A percentile compares a stretch with the other conserved stretches of the same genome.
Conservation (phyloP, 495 filamentous ascomycete genomes). For the Venustampulla echinocandica region DNA sequence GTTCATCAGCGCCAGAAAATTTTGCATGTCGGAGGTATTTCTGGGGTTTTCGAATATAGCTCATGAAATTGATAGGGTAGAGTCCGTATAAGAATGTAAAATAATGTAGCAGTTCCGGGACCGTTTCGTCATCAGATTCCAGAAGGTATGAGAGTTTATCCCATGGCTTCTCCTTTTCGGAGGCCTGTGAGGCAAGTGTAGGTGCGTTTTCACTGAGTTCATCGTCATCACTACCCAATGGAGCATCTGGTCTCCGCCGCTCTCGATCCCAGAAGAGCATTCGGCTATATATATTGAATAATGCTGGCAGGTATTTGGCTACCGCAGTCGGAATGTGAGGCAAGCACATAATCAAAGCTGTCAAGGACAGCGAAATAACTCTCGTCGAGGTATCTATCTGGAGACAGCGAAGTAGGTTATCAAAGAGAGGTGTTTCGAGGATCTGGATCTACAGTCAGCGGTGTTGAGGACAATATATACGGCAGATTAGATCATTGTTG, state of each 20-base stretch:
- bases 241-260: constrained; percentile 4
- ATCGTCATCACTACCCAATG: constrained; percentile 3
- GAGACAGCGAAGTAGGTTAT: constrained; percentile 57
- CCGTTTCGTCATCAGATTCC: constrained; percentile 47
- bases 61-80: constrained; percentile 72
- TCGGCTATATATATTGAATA: constrained; percentile 69
- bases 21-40: constrained; percentile 57
- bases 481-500: too few species aligned
- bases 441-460: constrained; percentile 27
- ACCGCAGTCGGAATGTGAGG: constrained; percentile 64
- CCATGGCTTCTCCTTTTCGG: constrained; percentile 35
- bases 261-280: constrained; percentile 64
- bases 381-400: constrained; percentile 63
- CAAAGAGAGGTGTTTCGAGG: constrained; percentile 55
- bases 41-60: constrained; percentile 67
- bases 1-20: constrained; percentile 52
- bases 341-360: constrained; percentile 63
- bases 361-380: constrained; percentile 56
- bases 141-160: constrained; percentile 48
- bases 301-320: constrained; percentile 48
- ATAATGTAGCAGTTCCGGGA: constrained; percentile 65
- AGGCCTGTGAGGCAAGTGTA: background rate
- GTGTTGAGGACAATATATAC: too few species aligned
- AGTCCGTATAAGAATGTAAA: constrained; percentile 72
- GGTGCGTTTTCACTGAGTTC: constrained; percentile 10